These are phyloP conservation scores for Cenchrus americanus DNA, from an alignment of 176 grass and related monocot genomes.

Conservation along the genomic window DNA sequence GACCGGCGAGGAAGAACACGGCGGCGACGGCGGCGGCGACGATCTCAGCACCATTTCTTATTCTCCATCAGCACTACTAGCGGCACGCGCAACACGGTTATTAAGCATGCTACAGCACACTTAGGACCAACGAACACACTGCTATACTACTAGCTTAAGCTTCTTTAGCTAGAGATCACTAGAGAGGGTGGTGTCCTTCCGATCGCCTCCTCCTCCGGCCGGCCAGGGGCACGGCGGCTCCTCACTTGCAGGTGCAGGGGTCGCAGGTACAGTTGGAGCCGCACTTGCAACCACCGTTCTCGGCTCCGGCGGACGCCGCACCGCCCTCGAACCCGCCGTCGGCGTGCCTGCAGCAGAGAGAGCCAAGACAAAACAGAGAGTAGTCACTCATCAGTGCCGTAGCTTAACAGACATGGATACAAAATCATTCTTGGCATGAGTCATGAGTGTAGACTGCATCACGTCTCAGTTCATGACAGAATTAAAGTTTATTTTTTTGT, in stretches of 20 bases:
- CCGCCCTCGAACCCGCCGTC: constrained; percentile 50
- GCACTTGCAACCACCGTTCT: constrained; percentile 78
- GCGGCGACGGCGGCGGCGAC: too few species aligned
- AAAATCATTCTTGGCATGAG: not conserved
- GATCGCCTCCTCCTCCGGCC: not conserved
- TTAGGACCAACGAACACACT: not conserved
- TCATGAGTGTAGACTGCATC: too few species aligned
- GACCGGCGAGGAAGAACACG: too few species aligned
- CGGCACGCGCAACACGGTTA: not conserved
- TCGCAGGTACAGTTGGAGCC: constrained; percentile 62
- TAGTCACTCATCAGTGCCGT: not conserved
- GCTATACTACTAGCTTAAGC: not conserved
- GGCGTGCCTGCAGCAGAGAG: constrained; percentile 14
- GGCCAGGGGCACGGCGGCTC: not conserved
- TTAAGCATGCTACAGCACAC: not conserved
- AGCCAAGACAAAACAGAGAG: too few species aligned
- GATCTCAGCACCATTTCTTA: too few species aligned
- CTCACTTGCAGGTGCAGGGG: constrained; percentile 86
- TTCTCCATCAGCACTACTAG: too few species aligned
- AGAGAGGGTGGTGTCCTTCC: not conserved
- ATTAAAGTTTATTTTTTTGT: not conserved
- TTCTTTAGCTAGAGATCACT: not conserved
- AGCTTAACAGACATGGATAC: not conserved
- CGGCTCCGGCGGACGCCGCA: constrained; percentile 40
- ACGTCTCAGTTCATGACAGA: not conserved